Evolutionary conservation across 1,284 basidiomycete species (phyloP).

Genomic region (Trichosporon sp.): DNA sequence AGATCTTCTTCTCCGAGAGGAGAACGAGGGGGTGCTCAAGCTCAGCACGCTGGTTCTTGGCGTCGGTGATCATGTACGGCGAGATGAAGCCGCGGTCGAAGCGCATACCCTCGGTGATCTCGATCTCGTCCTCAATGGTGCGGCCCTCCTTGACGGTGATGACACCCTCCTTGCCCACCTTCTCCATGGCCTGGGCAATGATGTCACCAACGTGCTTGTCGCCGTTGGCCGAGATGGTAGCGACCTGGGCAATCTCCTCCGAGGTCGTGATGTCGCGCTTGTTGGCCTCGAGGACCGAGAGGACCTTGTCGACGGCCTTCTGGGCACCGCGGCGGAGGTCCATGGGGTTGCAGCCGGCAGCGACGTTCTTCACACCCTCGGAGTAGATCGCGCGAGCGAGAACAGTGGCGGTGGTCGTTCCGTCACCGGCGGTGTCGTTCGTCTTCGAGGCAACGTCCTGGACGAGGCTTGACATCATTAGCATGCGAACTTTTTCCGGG

Average conservation of each 20-base stretch:
- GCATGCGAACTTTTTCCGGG: neutral
- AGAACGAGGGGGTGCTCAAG: conserved; percentile 95
- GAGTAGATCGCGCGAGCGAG: conserved; percentile 95
- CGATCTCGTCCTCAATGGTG: conserved; percentile 97
- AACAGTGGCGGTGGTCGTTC: conserved; percentile 96
- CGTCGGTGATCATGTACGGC: conserved; percentile 98
- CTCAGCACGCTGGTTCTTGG: conserved; percentile 94
- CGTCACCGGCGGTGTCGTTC: conserved; percentile 96
- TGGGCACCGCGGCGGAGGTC: conserved; percentile 95
- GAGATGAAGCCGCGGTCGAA: conserved; percentile 99
- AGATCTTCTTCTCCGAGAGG: conserved; percentile 97
- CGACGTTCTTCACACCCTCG: conserved; percentile 98
- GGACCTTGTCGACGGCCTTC: conserved; percentile 92
- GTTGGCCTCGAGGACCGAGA: conserved; percentile 82
- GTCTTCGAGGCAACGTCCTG: conserved; percentile 96
- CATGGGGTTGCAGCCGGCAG: conserved; percentile 97
- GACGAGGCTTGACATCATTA: conserved; percentile 60
- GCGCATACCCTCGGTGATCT: conserved; percentile 99
- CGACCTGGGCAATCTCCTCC: conserved; percentile 89
- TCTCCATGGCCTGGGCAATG: conserved; percentile 99
- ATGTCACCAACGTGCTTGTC: conserved; percentile 89
- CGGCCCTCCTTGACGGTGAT: conserved; percentile 99
- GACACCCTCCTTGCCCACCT: conserved; percentile 98
- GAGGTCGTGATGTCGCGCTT: conserved; percentile 94
- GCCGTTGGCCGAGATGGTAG: conserved; percentile 97